Evolutionary conservation across 1,284 basidiomycete genomes (phyloP).

Genomic region (Boletus semigastroideus): DNA sequence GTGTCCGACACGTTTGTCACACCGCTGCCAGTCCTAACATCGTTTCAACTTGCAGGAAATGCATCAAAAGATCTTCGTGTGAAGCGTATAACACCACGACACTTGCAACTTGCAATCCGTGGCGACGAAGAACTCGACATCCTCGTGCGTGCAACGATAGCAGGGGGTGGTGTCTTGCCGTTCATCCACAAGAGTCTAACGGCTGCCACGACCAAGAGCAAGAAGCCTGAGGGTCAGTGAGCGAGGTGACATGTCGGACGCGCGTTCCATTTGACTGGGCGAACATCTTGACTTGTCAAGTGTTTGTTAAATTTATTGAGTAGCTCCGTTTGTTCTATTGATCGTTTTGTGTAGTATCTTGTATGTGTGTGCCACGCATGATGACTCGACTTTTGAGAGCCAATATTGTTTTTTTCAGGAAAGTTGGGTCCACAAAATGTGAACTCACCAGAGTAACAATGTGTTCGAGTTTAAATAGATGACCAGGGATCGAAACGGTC

Average conservation of each 20-base stretch:
- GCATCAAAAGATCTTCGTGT: slow-evolving; percentile 95
- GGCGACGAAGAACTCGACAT: slow-evolving; percentile 93
- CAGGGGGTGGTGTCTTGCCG: slow-evolving; percentile 89
- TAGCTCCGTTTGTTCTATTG: slow-evolving; percentile 6
- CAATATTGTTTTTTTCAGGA: too few relatives aligned
- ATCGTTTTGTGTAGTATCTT: slow-evolving; percentile 13
- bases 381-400: background rate
- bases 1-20: slow-evolving; percentile 25
- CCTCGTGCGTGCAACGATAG: slow-evolving; percentile 68
- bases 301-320: slow-evolving; percentile 22
- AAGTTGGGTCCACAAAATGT: too few relatives aligned
- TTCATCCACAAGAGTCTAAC: slow-evolving; percentile 94
- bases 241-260: background rate
- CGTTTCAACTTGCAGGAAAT: slow-evolving; percentile 64
- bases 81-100: slow-evolving; percentile 95
- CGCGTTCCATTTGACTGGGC: slow-evolving; percentile 1
- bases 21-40: background rate
- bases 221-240: slow-evolving; percentile 34
- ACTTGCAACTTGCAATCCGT: slow-evolving; percentile 91
- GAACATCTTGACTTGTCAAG: slow-evolving; percentile 5
- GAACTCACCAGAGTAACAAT: too few relatives aligned
- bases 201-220: slow-evolving; percentile 29
- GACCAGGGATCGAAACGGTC: background rate
- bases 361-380: slow-evolving; percentile 10
- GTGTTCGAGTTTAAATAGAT: too few relatives aligned